Base-by-base conservation (phyloP, 2,329 filamentous ascomycete genomes). In the Xylariales sp. region DNA sequence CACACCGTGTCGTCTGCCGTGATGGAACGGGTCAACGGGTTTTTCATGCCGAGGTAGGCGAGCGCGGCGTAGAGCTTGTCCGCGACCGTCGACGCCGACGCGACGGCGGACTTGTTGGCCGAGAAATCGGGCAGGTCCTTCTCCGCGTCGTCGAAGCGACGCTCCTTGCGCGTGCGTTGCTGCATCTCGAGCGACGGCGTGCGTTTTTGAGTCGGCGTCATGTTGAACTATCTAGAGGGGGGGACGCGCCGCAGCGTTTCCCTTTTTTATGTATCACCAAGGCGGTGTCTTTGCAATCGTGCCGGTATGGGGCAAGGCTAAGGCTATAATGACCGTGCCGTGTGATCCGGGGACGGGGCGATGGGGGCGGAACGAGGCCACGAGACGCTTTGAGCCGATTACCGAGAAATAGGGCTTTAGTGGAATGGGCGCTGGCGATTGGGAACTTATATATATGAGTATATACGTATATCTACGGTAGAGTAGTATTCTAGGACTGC, bases 1-100 rank as follows among this genome's bases (percentile, higher is more conserved):
- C 95, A 97, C 48, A 97, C 89, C 14, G 87, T 89, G 78, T 97
- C 91, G 46, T 87, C 81, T 16, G 84, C 83, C 62, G 89, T 86
- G 54, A 93, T 86, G 41, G 84, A 81, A 53, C 85, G 85, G 0
- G 86, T 84, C 12, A 90, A 81, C 0, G 90, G 90, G 74, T 89
- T 91, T 64, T 77, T 77, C 56, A 79, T 77, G 28, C 85, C 84
- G 0, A 90, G 78, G 62, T 84, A 83, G 2, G 84, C 85, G 32
- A 89, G 76, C 54, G 86, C 62, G 41, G 81, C 77, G 41, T 78
- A 71, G n/a, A 80, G 34, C 39, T 73, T 78, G 60, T 75, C 73
- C 18, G 71, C 74, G 8, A 71, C 56, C n/a, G 61, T 63, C 18
- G 71, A 57, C 32, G 68, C 69, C 9, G 73, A 57, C 1, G 74